phyloP scores from a whole-genome alignment of 2,329 filamentous ascomycete genomes.

The Penicillium sp. region DNA sequence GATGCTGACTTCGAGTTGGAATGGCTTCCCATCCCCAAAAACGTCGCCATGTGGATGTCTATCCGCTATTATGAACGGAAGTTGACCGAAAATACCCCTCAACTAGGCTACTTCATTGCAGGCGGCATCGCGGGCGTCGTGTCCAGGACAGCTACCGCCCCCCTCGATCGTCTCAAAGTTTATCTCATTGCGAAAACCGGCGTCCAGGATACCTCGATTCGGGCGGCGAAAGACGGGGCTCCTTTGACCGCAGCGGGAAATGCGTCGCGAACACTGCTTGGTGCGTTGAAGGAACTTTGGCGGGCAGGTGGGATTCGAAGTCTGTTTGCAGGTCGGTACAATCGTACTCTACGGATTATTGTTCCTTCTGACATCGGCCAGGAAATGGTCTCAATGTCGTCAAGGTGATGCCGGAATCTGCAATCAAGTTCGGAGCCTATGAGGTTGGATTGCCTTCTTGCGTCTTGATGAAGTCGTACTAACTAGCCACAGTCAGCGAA shows the following conservation, averaged over 20 bases:
- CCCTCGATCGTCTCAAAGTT: slow-evolving; percentile 93
- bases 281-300: slow-evolving; percentile 74
- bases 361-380: slow-evolving; percentile 34
- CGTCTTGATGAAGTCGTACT: slow-evolving; percentile 6
- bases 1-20: slow-evolving; percentile 38
- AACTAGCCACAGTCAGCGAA: slow-evolving; percentile 62
- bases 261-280: slow-evolving; percentile 62
- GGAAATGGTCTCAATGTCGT: slow-evolving; percentile 94
- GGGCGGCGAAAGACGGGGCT: slow-evolving; percentile 65
- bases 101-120: slow-evolving; percentile 89
- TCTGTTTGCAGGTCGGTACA: slow-evolving; percentile 78
- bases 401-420: slow-evolving; percentile 98
- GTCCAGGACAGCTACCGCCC: slow-evolving; percentile 90
- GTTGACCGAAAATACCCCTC: slow-evolving; percentile 44
- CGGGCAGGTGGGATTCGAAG: slow-evolving; percentile 77
- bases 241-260: slow-evolving; percentile 59
- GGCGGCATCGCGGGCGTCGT: slow-evolving; percentile 91
- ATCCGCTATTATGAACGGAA: slow-evolving; percentile 41
- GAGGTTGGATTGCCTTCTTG: slow-evolving; percentile 50
- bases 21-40: slow-evolving; percentile 39
- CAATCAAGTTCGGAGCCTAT: slow-evolving; percentile 96
- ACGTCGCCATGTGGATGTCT: slow-evolving; percentile 42
- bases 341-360: neutral
- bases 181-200: slow-evolving; percentile 90
- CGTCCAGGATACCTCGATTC: slow-evolving; percentile 52